Percentiles rank a stretch among this genome's conserved stretches.
Conservation (phyloP, 176 grass and related monocot species). For the Bolboschoenus planiculmis region DNA sequence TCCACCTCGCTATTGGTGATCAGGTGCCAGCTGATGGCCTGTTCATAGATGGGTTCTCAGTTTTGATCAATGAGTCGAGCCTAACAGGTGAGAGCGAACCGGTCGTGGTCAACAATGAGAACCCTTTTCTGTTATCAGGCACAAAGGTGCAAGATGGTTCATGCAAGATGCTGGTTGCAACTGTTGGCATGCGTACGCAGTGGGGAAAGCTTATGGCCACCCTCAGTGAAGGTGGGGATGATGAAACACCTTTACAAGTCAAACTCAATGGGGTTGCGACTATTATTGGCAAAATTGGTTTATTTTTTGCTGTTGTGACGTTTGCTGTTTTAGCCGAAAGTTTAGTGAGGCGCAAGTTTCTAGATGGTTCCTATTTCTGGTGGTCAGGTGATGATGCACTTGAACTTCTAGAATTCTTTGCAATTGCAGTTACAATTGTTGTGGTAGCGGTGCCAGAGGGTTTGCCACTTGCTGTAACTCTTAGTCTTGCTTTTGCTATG, state of each 20-base stretch:
- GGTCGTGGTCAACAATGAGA: constrained; percentile 59
- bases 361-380: constrained; percentile 49
- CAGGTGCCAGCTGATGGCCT: constrained; percentile 86
- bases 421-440: constrained; percentile 85
- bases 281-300: constrained; percentile 90
- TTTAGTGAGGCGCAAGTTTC: constrained; percentile 57
- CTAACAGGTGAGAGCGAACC: constrained; percentile 93
- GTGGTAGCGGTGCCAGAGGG: constrained; percentile 92
- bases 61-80: constrained; percentile 91
- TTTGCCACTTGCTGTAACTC: constrained; percentile 76
- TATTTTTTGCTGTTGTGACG: constrained; percentile 78
- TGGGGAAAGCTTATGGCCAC: constrained; percentile 98
- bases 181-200: constrained; percentile 86
- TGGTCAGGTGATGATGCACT: constrained; percentile 83
- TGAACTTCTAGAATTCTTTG: constrained; percentile 83
- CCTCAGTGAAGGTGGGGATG: constrained; percentile 84
- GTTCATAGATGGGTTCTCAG: constrained; percentile 71
- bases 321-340: constrained; percentile 79
- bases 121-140: constrained; percentile 83
- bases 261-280: constrained; percentile 90
- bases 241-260: constrained; percentile 92
- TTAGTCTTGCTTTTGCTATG: constrained; percentile 97
- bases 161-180: constrained; percentile 87
- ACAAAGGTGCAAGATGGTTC: constrained; percentile 95
- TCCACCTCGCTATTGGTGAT: constrained; percentile 81